Percentiles rank a stretch among this genome's conserved stretches.
Conservation (phyloP, 2,329 filamentous ascomycete species). For the Neospermospora avenae region DNA sequence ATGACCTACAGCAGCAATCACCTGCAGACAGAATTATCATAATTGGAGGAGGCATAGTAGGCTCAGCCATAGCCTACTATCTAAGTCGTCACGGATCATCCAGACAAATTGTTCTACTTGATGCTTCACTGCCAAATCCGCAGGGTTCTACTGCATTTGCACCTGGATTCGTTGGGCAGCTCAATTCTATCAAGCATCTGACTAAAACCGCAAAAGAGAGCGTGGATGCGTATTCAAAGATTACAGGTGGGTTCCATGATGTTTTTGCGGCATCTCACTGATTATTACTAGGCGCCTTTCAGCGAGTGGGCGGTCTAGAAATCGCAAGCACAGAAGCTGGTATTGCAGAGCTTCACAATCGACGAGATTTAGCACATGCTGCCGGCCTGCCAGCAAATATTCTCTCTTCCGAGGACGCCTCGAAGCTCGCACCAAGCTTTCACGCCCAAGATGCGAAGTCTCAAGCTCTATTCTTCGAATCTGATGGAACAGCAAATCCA, state of each 20-base stretch:
- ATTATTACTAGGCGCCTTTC: neutral
- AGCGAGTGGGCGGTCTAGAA: neutral
- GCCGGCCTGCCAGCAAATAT: neutral
- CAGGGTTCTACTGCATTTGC: slow-evolving; percentile 36
- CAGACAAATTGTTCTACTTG: slow-evolving; percentile 21
- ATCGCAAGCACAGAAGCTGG: neutral
- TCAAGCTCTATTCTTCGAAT: neutral
- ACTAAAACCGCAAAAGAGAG: neutral
- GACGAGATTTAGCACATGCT: neutral
- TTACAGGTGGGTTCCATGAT: neutral
- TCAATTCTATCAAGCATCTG: neutral
- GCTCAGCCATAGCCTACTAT: slow-evolving; percentile 35
- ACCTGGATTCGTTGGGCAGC: slow-evolving; percentile 20
- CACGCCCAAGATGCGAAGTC: neutral
- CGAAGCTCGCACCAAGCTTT: neutral
- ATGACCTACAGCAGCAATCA: neutral
- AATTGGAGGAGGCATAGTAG: slow-evolving; percentile 33
- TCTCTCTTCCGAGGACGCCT: neutral
- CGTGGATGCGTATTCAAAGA: neutral
- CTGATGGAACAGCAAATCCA: neutral
- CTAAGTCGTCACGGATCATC: slow-evolving; percentile 21
- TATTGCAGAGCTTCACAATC: neutral
- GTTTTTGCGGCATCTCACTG: neutral
- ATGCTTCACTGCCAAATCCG: slow-evolving; percentile 18
- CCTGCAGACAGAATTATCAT: neutral